Evolutionary conservation across 2,329 filamentous ascomycete genomes (phyloP), one percentile per base, ranked within the genome.

Genomic region (Colletotrichum sp.): DNA sequence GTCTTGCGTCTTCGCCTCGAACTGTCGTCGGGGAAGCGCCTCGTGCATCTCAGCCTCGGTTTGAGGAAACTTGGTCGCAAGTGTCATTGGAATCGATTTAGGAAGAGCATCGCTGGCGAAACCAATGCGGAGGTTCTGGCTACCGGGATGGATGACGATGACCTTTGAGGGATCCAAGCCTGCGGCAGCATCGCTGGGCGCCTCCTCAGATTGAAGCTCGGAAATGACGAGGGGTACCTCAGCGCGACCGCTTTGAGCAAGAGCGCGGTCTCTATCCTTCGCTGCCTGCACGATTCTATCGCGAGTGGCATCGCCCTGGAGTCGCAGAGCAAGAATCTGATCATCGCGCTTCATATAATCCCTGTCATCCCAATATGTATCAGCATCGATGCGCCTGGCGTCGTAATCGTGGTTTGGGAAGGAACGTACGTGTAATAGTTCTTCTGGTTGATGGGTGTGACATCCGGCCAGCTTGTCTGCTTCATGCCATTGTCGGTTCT

Each of bases 301-400:
- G 77, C 95, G 90, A 65, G 92, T 93, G 78, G 96, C 95, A 82
- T 99, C 97, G 83, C 93, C 93, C 79, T 98, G 95, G 18, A 98
- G 90, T 79, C 97, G 93, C 70, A 96, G 91, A 15, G 96, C 95
- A 38, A 99, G 91, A 73, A 98, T 93, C 85, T 99, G 97, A 80
- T 98, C 97, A 86, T 99, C 97, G 80, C 96, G 93, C 87, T 99
- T 99, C 85, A 99, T 94, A 79, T 98, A 99, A 82, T 99, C 97
- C 75, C 95, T 98, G 78, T 36, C 68, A 59, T 72, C 70, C 65
- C 77, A 55, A 73, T 69, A 61, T 33, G 36, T 31, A 76, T 82
- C 74, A 82, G 77, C 69, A 75, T 69, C 27, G 27, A 34, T 71
- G 69, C 74, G 57, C 21, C 13, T 12, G 16, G 21, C 15, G 21